phyloP scores from a whole-genome alignment of 257 asterid genomes.

The Misopates orontium region DNA sequence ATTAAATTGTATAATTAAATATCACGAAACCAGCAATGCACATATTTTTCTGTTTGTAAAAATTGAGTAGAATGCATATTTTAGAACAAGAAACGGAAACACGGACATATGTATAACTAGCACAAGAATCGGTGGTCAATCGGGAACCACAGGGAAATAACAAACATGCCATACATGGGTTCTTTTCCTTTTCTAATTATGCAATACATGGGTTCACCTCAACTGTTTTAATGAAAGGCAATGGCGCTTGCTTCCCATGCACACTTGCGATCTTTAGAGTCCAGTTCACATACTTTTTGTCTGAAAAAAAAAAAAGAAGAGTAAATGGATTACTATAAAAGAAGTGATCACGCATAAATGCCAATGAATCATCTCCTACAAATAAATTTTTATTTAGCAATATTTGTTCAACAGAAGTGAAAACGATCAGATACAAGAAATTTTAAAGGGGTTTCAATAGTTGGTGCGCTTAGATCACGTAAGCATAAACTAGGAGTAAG shows the following conservation, averaged over 20 bases:
- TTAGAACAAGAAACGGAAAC: background rate
- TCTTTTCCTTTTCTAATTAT: too few species aligned
- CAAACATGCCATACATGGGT: background rate
- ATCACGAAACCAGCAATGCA: background rate
- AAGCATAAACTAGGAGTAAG: background rate
- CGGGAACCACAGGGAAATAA: background rate
- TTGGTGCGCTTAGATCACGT: too few species aligned
- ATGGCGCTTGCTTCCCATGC: conserved; percentile 86
- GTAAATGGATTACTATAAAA: conserved; percentile 25
- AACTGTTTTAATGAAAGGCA: conserved; percentile 76
- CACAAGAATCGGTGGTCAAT: conserved; percentile 12
- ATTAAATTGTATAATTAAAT: conserved; percentile 4
- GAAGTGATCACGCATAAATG: conserved; percentile 22
- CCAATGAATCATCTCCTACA: conserved; percentile 1
- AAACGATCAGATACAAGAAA: background rate
- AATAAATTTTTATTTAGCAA: conserved; percentile 20
- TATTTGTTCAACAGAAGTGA: background rate
- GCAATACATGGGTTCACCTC: conserved; percentile 48
- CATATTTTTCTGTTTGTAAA: conserved; percentile 15
- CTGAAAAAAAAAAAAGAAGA: conserved; percentile 39
- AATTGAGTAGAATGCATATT: background rate
- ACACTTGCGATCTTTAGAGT: conserved; percentile 76
- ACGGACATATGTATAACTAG: background rate
- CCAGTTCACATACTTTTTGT: conserved; percentile 85
- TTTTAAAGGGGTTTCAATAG: background rate